These are phyloP conservation scores for Citrus trifoliata DNA, from an alignment of 345 rosid species.

Conservation along the genomic window DNA sequence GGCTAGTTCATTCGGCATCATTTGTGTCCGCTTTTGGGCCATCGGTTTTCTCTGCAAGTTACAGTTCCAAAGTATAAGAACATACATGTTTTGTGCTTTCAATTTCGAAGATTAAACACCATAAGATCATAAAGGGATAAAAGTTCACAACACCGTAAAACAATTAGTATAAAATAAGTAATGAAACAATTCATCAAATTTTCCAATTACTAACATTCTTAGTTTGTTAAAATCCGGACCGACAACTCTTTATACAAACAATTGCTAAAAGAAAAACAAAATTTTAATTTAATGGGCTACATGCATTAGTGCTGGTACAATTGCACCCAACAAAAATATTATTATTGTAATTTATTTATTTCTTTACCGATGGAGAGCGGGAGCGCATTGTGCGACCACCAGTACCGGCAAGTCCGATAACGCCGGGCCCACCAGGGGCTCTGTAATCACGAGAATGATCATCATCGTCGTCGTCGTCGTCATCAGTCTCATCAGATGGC, in stretches of 20 bases:
- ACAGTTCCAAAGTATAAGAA: background rate
- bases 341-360: background rate
- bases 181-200: too few species aligned
- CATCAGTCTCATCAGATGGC: constrained; percentile 43
- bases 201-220: too few species aligned
- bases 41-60: constrained; percentile 36
- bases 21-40: constrained; percentile 33
- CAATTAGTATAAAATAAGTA: background rate
- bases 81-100: background rate
- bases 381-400: constrained; percentile 46
- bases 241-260: too few species aligned
- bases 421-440: constrained; percentile 29
- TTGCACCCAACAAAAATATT: background rate
- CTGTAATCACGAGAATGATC: constrained; percentile 38
- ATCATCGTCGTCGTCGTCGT: constrained; percentile 41
- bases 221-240: too few species aligned
- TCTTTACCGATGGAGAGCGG: constrained; percentile 55
- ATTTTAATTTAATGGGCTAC: too few species aligned
- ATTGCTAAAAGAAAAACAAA: too few species aligned
- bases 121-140: background rate
- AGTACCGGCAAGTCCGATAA: constrained; percentile 50
- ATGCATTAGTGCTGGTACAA: too few species aligned
- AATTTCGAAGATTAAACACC: background rate
- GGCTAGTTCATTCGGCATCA: constrained; percentile 19
- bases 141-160: background rate